Evolutionary conservation across 768 basidiomycete species (phyloP), one percentile per base, ranked within the genome.

Genomic region (Suillus subaureus): DNA sequence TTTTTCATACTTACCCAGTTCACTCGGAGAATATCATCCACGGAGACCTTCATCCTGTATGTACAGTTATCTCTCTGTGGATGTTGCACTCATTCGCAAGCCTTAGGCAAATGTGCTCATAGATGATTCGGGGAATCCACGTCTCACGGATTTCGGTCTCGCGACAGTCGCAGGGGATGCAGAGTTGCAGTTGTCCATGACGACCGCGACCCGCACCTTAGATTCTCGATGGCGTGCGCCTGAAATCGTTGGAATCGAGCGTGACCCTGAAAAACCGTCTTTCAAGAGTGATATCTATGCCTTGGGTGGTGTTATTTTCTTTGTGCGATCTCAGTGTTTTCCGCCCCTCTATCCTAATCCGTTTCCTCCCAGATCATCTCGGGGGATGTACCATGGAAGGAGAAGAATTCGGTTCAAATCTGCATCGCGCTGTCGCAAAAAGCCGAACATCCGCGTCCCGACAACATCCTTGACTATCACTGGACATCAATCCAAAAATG

Each of bases 71-170:
- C 8, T n/a, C 31, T 67, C 69, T 7, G 23, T 3, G 3, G 2
- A 47, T 40, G 9, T 35, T 3, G 9, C 2, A 7, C 15, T 35
- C 6, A 15, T 39, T 52, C 12, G 3, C 8, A 16, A 12, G n/a
- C 5, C 16, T 35, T 6, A 74, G 71, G 70, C 63, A 2, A 71
- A 74, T 4, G 65, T 72, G 1, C 63, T 73, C 4, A n/a, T 72
- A 1, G 65, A 64, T 2, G 43, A 21, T 11, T 52, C 67, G 8
- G 67, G 77, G 28, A 77, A 73, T 28, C 82, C 78, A 0, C 74
- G 78, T 9, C 68, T 85, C 13, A 76, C 78, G 37, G 83, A 83
- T 61, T 85, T 85, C 49, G 84, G 83, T 1, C 69, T 83, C 9
- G 82, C 81, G 21, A 79, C 69, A 39, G 75, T 82, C 55, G 71